A percentile compares a stretch with the other conserved stretches of the same genome.
Evolutionary conservation across 139 green algal species (phyloP).

Genomic region (Gonium pectorale): DNA sequence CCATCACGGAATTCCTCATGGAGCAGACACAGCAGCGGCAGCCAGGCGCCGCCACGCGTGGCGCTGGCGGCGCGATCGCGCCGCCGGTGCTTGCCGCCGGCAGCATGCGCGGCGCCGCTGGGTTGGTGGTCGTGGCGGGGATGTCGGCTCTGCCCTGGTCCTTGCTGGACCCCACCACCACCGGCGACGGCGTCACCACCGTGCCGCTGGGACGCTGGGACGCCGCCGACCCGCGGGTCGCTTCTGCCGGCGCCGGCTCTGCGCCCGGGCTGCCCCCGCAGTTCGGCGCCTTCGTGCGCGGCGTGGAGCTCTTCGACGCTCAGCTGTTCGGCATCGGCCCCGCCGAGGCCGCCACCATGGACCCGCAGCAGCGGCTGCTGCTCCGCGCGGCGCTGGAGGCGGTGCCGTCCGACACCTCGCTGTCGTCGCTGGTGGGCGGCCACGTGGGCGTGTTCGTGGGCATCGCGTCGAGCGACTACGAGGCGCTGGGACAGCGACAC

Average conservation of each 20-base stretch:
- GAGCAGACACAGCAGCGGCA: background rate
- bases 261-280: constrained; percentile 30
- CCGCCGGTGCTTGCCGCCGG: background rate
- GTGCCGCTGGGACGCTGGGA: constrained; percentile 69
- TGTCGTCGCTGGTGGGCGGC: background rate
- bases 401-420: background rate
- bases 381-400: constrained; percentile 64
- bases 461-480: constrained; percentile 76
- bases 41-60: too few relatives aligned
- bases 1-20: constrained; percentile 29
- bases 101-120: background rate
- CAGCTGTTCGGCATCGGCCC: constrained; percentile 68
- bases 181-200: constrained; percentile 36
- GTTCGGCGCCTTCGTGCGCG: constrained; percentile 80
- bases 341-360: constrained; percentile 78
- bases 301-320: constrained; percentile 68
- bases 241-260: background rate
- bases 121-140: constrained; percentile 5
- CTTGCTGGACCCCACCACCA: background rate
- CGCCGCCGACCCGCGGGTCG: constrained; percentile 34
- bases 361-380: constrained; percentile 87
- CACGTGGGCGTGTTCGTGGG: constrained; percentile 75
- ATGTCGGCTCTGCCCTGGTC: constrained; percentile 27
- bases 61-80: too few relatives aligned
- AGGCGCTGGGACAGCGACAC: constrained; percentile 58